Percentiles rank a stretch among this genome's conserved stretches.
Evolutionary conservation across 352 stramenopile species (phyloP).

Genomic region (Pythium brachiatum): DNA sequence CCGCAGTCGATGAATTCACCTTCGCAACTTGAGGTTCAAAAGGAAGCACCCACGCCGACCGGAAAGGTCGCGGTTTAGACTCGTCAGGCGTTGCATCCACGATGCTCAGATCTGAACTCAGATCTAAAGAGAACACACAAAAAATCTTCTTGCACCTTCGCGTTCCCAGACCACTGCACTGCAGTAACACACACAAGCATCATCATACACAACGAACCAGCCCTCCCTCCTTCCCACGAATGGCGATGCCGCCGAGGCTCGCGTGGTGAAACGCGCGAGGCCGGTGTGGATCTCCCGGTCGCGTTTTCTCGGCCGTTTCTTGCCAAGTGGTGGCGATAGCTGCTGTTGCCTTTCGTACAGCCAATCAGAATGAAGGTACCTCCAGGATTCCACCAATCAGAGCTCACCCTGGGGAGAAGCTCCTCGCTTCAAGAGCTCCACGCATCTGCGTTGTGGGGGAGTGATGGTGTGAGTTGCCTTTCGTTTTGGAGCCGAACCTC

Average conservation of each 20-base stretch:
- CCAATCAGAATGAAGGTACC: conserved; percentile 7
- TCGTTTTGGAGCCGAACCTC: background rate
- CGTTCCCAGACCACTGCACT: too few relatives aligned
- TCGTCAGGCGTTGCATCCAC: background rate
- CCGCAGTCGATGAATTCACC: too few relatives aligned
- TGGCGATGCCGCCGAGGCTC: background rate
- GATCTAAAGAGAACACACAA: too few relatives aligned
- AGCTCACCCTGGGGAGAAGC: background rate
- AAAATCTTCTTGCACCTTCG: too few relatives aligned
- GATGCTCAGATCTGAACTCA: background rate
- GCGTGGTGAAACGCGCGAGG: conserved; percentile 9
- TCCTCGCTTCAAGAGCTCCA: background rate
- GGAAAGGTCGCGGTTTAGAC: background rate
- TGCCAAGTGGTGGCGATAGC: conserved; percentile 1
- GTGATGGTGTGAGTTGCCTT: background rate
- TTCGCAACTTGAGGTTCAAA: too few relatives aligned
- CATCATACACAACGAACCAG: background rate
- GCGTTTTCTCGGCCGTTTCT: conserved; percentile 2
- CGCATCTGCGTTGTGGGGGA: background rate
- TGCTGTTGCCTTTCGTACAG: conserved; percentile 6
- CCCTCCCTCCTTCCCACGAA: background rate
- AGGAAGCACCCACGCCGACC: background rate
- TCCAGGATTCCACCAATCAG: conserved; percentile 4
- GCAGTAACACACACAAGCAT: background rate
- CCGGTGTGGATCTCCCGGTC: background rate